These are phyloP conservation scores for Acanthamoeba lenticulata DNA, from an alignment of 208 protist species.

Conservation along the genomic window DNA sequence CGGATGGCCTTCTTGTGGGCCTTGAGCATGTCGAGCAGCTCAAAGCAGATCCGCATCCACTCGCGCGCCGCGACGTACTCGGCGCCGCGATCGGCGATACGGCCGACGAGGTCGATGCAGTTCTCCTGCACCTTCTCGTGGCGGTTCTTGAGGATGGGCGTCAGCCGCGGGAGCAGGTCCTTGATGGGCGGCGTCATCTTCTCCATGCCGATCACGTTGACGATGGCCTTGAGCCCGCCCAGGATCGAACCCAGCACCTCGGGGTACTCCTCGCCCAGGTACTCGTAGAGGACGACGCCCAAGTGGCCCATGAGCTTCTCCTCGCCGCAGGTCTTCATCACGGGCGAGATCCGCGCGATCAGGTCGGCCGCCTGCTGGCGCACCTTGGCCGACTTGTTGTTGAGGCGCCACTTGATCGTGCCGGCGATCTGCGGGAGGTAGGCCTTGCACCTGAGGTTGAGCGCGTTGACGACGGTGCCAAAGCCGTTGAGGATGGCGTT, in stretches of 20 bases:
- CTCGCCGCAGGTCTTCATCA: conserved; percentile 95
- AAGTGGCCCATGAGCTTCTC: conserved; percentile 95
- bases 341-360: conserved; percentile 93
- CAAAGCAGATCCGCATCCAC: conserved; percentile 98
- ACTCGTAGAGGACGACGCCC: conserved; percentile 97
- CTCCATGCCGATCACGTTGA: conserved; percentile 96
- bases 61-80: conserved; percentile 91
- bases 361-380: conserved; percentile 98
- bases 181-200: conserved; percentile 92
- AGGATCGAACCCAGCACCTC: conserved; percentile 97
- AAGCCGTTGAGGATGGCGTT: conserved; percentile 93
- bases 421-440: conserved; percentile 97
- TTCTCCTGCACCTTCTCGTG: conserved; percentile 98
- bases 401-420: conserved; percentile 96
- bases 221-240: conserved; percentile 95
- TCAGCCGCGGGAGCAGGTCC: conserved; percentile 97
- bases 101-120: conserved; percentile 97
- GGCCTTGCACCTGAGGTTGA: conserved; percentile 75
- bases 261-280: conserved; percentile 98
- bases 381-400: conserved; percentile 92
- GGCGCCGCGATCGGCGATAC: conserved; percentile 94
- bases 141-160: conserved; percentile 98
- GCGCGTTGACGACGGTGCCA: conserved; percentile 85
- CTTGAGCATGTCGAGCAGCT: conserved; percentile 99
- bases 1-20: conserved; percentile 97